Evolutionary conservation across 2,329 filamentous ascomycete species (phyloP), one percentile per base, ranked within the genome.

Genomic region (Leptographium radiaticola): DNA sequence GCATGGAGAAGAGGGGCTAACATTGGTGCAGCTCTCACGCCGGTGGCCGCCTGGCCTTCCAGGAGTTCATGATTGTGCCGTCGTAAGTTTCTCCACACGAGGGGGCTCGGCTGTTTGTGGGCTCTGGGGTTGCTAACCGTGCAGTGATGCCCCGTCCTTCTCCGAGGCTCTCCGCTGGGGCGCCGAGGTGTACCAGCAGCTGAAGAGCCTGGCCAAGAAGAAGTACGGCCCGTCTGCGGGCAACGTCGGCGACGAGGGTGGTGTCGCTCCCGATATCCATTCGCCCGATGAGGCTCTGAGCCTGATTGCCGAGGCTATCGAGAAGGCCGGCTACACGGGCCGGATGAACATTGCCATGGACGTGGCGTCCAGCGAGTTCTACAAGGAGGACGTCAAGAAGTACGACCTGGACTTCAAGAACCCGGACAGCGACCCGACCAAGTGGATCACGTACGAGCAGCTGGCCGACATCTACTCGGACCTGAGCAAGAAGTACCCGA

Each of bases 321-420:
- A 96, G 75, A 75, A 89, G 75, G 87, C 91, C 62, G 93, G 93
- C 63, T 97, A 98, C 80, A 89, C 86, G 56, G 93, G 91, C 72
- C 79, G 93, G 80, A 84, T 98, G 71, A 88, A 95, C 73, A 98
- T 98, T 66, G 93, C 93, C 70, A 95, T 98, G 89, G 93, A 98
- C 68, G 91, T 97, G 69, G 93, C 93, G 62, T 96, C 93, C 61
- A 95, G 87, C 79, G 93, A 98, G 75, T 98, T 98, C 82, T 98
- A 98, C 86, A 97, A 97, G 79, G 73, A 77, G 66, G 88, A 93
- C 52, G 91, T 76, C 70, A 96, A 97, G 87, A 97, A 97, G 81
- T 98, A 98, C 82, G 93, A 98, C 70, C 81, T 98, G 61, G 93
- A 97, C 85, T 98, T 97, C 88, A 97, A 98, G 88, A 98, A 98